Evolutionary conservation across 257 asterid genomes (phyloP).

Genomic region (Dorcoceras hygrometricum): DNA sequence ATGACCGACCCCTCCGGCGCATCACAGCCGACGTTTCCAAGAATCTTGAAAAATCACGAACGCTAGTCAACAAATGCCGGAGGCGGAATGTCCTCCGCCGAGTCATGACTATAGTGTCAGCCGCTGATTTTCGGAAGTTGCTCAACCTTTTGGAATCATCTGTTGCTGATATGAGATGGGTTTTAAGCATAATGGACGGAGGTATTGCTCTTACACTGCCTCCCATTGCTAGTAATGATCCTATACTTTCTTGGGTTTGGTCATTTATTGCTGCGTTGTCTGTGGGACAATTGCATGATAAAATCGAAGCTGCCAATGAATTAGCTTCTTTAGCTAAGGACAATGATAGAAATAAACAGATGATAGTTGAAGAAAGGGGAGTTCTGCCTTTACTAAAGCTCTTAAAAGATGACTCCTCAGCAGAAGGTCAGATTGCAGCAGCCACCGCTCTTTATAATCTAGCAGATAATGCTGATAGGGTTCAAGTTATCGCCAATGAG

Average conservation of each 20-base stretch:
- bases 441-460: conserved; percentile 45
- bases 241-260: conserved; percentile 38
- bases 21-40: conserved; percentile 51
- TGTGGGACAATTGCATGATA: too few species aligned
- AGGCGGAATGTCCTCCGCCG: conserved; percentile 57
- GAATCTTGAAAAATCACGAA: conserved; percentile 47
- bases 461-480: conserved; percentile 61
- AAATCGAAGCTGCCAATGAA: conserved; percentile 24
- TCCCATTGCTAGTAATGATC: too few species aligned
- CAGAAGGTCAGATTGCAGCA: conserved; percentile 68
- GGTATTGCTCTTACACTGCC: conserved; percentile 29
- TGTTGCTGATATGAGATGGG: conserved; percentile 72
- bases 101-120: conserved; percentile 59
- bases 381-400: conserved; percentile 58
- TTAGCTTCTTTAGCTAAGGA: conserved; percentile 65
- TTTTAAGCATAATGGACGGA: conserved; percentile 59
- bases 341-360: too few species aligned
- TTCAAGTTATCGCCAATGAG: conserved; percentile 41
- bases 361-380: conserved; percentile 49
- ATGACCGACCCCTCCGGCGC: conserved; percentile 77
- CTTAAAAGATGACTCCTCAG: conserved; percentile 52
- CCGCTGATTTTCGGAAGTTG: conserved; percentile 69
- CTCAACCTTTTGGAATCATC: conserved; percentile 51
- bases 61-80: conserved; percentile 62
- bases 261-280: conserved; percentile 38